Percentiles rank a stretch among this genome's conserved stretches.
These are phyloP conservation scores for Aureobasidium leucospermi DNA, from an alignment of 2,329 filamentous ascomycete species.

Conservation along the genomic window DNA sequence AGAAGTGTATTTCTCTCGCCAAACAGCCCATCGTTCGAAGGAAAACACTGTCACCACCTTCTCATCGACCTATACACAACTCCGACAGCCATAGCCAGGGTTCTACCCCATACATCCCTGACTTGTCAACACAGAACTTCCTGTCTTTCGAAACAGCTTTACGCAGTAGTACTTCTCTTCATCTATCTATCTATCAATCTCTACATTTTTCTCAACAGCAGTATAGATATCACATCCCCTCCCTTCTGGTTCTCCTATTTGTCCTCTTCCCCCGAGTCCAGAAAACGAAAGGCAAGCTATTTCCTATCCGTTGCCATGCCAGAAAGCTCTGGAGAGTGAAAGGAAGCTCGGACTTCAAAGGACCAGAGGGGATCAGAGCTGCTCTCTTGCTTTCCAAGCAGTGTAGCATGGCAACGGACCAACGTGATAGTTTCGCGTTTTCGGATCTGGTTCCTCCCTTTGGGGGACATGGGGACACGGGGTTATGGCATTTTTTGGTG, in stretches of 20 bases:
- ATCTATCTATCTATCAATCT: too few species aligned
- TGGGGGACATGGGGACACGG: too few species aligned
- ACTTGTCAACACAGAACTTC: neutral
- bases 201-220: too few species aligned
- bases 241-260: too few species aligned
- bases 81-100: neutral
- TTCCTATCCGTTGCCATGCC: neutral
- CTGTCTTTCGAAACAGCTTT: too few species aligned
- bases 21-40: neutral
- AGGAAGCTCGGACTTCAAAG: neutral
- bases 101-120: neutral
- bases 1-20: neutral
- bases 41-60: neutral
- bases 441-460: neutral
- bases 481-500: neutral
- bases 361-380: neutral
- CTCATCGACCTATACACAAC: neutral
- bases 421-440: slow-evolving; percentile 11
- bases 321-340: neutral
- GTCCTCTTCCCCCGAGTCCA: too few species aligned
- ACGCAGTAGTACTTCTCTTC: too few species aligned
- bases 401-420: neutral
- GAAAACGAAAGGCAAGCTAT: neutral
- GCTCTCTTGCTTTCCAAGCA: neutral
- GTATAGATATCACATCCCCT: too few species aligned